Evolutionary conservation across 2,329 filamentous ascomycete genomes (phyloP).

Genomic region (Teratosphaeria viscida): DNA sequence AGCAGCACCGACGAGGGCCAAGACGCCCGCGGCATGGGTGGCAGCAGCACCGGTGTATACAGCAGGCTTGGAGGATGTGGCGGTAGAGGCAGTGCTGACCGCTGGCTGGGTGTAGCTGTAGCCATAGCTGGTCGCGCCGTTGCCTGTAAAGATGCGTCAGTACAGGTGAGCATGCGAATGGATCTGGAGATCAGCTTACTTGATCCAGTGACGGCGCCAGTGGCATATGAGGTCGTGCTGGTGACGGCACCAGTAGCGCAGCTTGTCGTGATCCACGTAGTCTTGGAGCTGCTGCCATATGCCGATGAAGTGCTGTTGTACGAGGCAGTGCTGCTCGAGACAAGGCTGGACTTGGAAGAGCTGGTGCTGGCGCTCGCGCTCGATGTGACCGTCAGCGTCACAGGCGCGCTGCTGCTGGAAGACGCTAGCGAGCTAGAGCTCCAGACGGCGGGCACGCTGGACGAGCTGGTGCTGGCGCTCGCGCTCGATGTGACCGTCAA

Average conservation of each 20-base stretch:
- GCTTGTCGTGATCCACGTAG: not conserved
- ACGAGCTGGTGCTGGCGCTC: too few relatives aligned
- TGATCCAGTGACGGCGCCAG: not conserved
- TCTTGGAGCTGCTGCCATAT: not conserved
- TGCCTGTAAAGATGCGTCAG: not conserved
- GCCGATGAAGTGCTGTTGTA: not conserved
- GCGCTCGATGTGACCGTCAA: too few relatives aligned
- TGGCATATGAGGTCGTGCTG: not conserved
- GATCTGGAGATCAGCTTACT: not conserved
- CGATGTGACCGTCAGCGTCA: too few relatives aligned
- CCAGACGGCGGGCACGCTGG: too few relatives aligned
- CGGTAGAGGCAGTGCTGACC: not conserved
- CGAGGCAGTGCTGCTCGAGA: not conserved
- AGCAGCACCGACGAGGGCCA: not conserved
- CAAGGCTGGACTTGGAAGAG: not conserved
- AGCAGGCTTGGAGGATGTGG: not conserved
- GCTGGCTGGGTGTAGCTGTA: not conserved
- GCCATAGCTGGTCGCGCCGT: not conserved
- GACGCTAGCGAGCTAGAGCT: not conserved
- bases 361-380: too few relatives aligned
- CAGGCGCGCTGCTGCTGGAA: not conserved
- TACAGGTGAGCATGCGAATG: not conserved
- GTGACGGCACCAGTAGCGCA: not conserved
- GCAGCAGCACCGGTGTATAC: not conserved
- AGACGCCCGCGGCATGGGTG: not conserved